Evolutionary conservation across 805 yeast species (phyloP).

Genomic region (Hanseniaspora meyeri): DNA sequence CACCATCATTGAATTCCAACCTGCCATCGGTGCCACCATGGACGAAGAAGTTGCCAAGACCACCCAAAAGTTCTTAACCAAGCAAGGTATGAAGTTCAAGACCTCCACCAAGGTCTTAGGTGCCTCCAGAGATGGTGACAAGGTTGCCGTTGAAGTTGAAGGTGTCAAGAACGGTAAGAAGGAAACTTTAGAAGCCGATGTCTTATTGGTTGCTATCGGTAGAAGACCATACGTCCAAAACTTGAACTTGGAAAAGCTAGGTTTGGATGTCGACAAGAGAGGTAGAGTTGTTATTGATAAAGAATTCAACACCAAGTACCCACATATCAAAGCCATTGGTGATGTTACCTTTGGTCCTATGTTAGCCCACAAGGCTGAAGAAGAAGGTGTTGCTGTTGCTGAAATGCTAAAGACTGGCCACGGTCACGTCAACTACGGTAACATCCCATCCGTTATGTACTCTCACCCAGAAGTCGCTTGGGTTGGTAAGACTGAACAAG

Average conservation of each 20-base stretch:
- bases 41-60: conserved; percentile 88
- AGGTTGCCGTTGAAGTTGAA: conserved; percentile 78
- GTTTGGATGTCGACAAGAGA: conserved; percentile 78
- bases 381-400: conserved; percentile 97
- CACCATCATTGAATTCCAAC: conserved; percentile 82
- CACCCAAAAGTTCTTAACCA: conserved; percentile 76
- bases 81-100: conserved; percentile 92
- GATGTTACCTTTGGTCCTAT: conserved; percentile 97
- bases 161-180: conserved; percentile 75
- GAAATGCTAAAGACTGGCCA: conserved; percentile 87
- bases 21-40: conserved; percentile 95
- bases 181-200: conserved; percentile 76
- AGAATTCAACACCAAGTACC: conserved; percentile 80
- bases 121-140: conserved; percentile 81
- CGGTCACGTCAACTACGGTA: conserved; percentile 97
- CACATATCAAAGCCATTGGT: conserved; percentile 94
- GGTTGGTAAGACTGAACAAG: conserved; percentile 95
- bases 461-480: conserved; percentile 99
- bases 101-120: conserved; percentile 79
- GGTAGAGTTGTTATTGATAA: conserved; percentile 92
- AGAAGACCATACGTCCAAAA: conserved; percentile 95
- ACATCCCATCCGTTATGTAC: conserved; percentile 97
- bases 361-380: conserved; percentile 99
- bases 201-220: conserved; percentile 91
- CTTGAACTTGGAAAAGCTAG: conserved; percentile 74